Evolutionary conservation across 2,329 filamentous ascomycete species (phyloP), one percentile per base, ranked within the genome.

Genomic region (Fusarium subtropicale): DNA sequence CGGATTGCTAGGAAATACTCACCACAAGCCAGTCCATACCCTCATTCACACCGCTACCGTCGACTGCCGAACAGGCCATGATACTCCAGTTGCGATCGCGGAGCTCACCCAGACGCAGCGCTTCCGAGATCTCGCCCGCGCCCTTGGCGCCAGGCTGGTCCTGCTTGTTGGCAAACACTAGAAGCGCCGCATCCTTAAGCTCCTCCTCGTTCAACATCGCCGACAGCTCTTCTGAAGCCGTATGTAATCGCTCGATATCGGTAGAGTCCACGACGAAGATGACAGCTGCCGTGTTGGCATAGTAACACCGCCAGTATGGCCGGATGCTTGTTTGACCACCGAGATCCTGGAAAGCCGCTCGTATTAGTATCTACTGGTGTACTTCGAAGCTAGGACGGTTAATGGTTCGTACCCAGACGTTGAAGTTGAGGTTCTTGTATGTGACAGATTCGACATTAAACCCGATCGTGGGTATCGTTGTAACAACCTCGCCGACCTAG

Each of bases 11-110:
- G 16, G 22, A 15, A n/a, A 45, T 41, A 84, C 86, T 80, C 81
- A 95, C 92, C 85, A 97, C 94, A 78, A 99, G 85, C 96, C 96
- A 99, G 81, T 99, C 96, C 96, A 99, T 99, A 64, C 96, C 96
- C 82, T 99, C 96, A 68, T 91, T 93, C 45, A 99, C 92, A 79
- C 96, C 96, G 76, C 92, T 92, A 44, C 96, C 96, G 78, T 97
- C 96, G 59, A 99, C 95, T 16, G 96, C 96, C 71, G 93, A 97
- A 81, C 96, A 99, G 24, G 94, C 95, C 79, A 99, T 94, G 78
- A 99, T 99, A 81, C 94, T 98, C 96, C 96, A 99, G 85, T 98
- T 99, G 76, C 96, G 88, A 80, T 99, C 96, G 75, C 95, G 91
- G 78, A 99, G 83, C 81, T 97, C 94, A 56, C 93, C 94, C 72